A percentile compares a stretch with the other conserved stretches of the same genome.
Evolutionary conservation across 78 protist genomes (phyloP).

Genomic region (Dictyostelium brefeldianum): DNA sequence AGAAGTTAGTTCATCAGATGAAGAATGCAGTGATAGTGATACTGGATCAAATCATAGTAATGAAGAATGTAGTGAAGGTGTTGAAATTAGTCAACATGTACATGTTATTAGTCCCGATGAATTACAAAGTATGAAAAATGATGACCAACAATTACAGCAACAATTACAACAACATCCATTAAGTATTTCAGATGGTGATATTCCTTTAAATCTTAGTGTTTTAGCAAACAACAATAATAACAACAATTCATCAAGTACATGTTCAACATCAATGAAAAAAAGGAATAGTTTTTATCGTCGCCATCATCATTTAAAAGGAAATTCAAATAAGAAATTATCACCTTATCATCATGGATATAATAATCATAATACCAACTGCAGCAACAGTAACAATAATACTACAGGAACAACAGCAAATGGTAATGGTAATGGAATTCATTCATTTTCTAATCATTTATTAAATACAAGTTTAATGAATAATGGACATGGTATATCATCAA

Average conservation of each 20-base stretch:
- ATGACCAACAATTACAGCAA: neutral
- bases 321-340: neutral
- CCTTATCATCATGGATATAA: neutral
- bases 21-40: neutral
- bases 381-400: neutral
- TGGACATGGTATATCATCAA: neutral
- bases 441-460: neutral
- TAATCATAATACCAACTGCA: neutral
- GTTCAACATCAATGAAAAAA: neutral
- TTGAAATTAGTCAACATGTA: neutral
- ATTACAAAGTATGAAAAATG: neutral
- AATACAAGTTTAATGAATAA: too few species aligned
- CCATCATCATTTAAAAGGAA: neutral
- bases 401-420: neutral
- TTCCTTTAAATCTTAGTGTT: neutral
- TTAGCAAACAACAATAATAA: neutral
- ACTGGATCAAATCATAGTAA: neutral
- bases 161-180: too few species aligned
- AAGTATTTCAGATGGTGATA: conserved; percentile 3
- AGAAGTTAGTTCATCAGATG: neutral
- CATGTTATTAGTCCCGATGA: conserved; percentile 10
- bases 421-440: neutral
- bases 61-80: neutral
- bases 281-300: conserved; percentile 9
- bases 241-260: neutral